Conservation (phyloP, 331 rosid genomes). For the Spiraea crenata region DNA sequence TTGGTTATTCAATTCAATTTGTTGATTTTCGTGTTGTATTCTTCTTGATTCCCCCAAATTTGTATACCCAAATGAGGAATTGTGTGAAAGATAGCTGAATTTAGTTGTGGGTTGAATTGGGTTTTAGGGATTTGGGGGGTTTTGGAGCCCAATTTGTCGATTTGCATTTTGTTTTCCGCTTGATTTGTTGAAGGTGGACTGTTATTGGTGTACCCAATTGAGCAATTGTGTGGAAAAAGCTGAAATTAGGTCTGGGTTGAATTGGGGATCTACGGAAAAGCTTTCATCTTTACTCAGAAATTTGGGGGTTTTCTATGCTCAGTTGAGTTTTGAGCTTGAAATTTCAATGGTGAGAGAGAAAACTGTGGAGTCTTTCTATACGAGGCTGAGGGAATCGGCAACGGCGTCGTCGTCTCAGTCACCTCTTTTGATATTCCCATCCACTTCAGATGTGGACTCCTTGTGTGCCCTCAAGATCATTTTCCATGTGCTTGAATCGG, state of each 20-base stretch:
- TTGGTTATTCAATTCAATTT: background rate
- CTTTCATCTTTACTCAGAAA: background rate
- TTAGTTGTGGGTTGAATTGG: background rate
- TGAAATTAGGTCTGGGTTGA: background rate
- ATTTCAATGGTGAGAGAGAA: constrained; percentile 67
- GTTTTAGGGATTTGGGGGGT: background rate
- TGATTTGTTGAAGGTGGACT: no score
- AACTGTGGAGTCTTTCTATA: constrained; percentile 59
- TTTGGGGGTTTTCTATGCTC: constrained; percentile 10
- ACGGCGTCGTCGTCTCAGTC: constrained; percentile 48
- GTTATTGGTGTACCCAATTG: background rate
- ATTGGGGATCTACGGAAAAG: constrained; percentile 1
- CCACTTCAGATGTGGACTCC: constrained; percentile 91
- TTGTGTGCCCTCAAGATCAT: constrained; percentile 77
- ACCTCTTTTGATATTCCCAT: constrained; percentile 78
- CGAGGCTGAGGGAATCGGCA: constrained; percentile 57
- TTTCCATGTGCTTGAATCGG: constrained; percentile 75
- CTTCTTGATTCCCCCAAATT: background rate
- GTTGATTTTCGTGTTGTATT: background rate
- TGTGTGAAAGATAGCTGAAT: background rate
- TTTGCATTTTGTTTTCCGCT: background rate
- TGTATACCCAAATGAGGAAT: background rate
- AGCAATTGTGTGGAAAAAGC: background rate
- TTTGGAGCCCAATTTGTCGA: no score
- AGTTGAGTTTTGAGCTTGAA: constrained; percentile 20